Evolutionary conservation across 2,329 filamentous ascomycete species (phyloP).

Genomic region (Hymenoscyphus infarciens): DNA sequence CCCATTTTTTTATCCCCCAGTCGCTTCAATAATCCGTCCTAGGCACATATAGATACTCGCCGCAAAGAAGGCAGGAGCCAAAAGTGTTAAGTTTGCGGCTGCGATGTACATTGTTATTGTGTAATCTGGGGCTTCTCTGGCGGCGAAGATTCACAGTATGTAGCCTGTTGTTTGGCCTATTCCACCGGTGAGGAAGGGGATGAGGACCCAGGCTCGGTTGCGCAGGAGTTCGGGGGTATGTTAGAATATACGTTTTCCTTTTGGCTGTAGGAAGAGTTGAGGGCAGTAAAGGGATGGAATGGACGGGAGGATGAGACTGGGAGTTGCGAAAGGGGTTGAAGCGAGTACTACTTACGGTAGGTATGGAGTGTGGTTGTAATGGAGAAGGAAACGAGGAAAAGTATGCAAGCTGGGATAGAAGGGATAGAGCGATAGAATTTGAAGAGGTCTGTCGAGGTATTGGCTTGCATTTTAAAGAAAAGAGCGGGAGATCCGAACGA

Average conservation of each 20-base stretch:
- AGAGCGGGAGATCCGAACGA: not conserved
- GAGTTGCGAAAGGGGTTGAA: too few species aligned
- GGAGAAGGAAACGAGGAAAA: slow-evolving; percentile 40
- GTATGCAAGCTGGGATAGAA: slow-evolving; percentile 40
- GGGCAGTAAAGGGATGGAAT: too few species aligned
- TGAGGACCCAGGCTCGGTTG: not conserved
- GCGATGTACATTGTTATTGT: slow-evolving; percentile 34
- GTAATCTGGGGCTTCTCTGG: slow-evolving; percentile 23
- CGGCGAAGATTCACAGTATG: slow-evolving; percentile 27
- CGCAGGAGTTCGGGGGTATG: too few species aligned
- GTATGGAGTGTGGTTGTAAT: too few species aligned
- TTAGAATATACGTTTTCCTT: too few species aligned
- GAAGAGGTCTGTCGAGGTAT: not conserved
- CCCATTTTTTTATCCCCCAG: slow-evolving; percentile 36
- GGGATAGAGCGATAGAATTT: slow-evolving; percentile 45
- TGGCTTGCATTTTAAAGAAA: not conserved
- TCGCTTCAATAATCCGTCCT: slow-evolving; percentile 36
- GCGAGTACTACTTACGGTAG: too few species aligned
- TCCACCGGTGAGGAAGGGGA: slow-evolving; percentile 2
- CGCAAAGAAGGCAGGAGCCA: slow-evolving; percentile 40
- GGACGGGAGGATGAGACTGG: too few species aligned
- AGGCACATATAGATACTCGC: slow-evolving; percentile 39
- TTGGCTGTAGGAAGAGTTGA: too few species aligned
- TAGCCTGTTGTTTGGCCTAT: slow-evolving; percentile 39
- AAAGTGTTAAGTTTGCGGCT: slow-evolving; percentile 37